These are phyloP conservation scores for Cyberlindnera nakhonratchasimensis DNA, from an alignment of 805 yeast genomes.

Conservation along the genomic window DNA sequence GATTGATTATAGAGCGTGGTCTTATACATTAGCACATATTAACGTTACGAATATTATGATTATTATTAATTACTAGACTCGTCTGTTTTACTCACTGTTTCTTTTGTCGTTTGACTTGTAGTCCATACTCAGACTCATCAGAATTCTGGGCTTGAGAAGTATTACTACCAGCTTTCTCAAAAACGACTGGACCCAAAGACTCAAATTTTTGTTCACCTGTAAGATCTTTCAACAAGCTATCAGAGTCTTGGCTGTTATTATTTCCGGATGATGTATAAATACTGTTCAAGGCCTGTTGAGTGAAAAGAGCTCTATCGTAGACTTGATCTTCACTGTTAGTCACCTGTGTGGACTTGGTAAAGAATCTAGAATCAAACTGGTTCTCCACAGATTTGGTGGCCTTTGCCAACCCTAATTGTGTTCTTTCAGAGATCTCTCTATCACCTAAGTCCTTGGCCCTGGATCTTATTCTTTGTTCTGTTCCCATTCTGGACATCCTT, in stretches of 20 bases:
- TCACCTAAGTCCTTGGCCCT: conserved; percentile 43
- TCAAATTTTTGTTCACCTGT: conserved; percentile 23
- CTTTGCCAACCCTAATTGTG: conserved; percentile 47
- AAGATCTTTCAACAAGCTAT: conserved; percentile 16
- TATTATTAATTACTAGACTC: neutral
- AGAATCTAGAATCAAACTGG: conserved; percentile 58
- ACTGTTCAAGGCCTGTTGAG: conserved; percentile 46
- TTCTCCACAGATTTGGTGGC: conserved; percentile 37
- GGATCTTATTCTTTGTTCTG: conserved; percentile 39
- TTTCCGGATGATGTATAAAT: conserved; percentile 41
- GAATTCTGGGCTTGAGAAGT: neutral
- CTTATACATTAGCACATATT: neutral
- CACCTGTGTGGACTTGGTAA: conserved; percentile 42
- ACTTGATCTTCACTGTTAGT: conserved; percentile 43
- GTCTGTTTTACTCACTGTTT: neutral
- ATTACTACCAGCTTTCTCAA: conserved; percentile 33
- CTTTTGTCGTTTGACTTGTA: conserved; percentile 21
- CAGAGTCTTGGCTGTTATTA: conserved; percentile 7
- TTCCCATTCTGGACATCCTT: conserved; percentile 40
- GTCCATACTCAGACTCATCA: conserved; percentile 25
- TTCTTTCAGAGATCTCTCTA: conserved; percentile 54
- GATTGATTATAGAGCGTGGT: conserved; percentile 2
- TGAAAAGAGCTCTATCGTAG: conserved; percentile 59
- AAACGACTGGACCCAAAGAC: conserved; percentile 42
- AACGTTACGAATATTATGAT: neutral